Evolutionary conservation across 176 grass and related monocot genomes (phyloP), one percentile per base, ranked within the genome.

Genomic region (Otatea glauca): DNA sequence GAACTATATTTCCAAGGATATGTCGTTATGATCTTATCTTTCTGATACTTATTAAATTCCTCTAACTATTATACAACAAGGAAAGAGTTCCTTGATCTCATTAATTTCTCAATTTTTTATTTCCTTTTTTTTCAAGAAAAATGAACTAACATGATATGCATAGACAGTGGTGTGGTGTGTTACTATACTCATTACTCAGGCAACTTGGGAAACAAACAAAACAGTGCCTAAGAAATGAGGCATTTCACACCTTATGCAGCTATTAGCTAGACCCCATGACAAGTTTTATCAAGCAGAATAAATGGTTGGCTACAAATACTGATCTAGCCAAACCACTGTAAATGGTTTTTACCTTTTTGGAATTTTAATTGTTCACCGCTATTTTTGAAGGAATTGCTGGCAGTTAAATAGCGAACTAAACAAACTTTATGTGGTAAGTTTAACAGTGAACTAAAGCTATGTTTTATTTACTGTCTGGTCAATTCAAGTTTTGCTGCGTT

Each of bases 251-350:
- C 23, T 17, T 41, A 3, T 9, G 41, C 0, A 10, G 5, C 11
- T 83, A 73, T 9, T 3, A 15, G 24, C 12, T 65, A 24, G 20
- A 23, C 6, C 58, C 21, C 12, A 34, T 37, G 10, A 34, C 14
- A 8, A 70, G 39, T 47, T 78, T 78, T 12, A 77, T 70, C 3
- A 25, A 14, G 48, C 9, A 7, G 20, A 86, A 72, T 62, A 72
- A 49, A 62, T 72, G 14, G 8, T 63, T 16, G 6, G 8, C 6
- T 45, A n/a, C 4, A 70, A 70, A 70, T 70, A 25, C n/a, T 48
- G 50, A 53, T 18, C 50, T 6, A 18, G 5, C 16, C 50, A 53
- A 18, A 16, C 16, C 50, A 18, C 16, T 18, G 4, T 42, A 8
- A 41, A 29, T 53, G 16, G 50, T 53, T 53, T 42, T 42, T 42